phyloP scores from a whole-genome alignment of 495 filamentous ascomycete genomes.

The Aspergillus carlsbadensis region DNA sequence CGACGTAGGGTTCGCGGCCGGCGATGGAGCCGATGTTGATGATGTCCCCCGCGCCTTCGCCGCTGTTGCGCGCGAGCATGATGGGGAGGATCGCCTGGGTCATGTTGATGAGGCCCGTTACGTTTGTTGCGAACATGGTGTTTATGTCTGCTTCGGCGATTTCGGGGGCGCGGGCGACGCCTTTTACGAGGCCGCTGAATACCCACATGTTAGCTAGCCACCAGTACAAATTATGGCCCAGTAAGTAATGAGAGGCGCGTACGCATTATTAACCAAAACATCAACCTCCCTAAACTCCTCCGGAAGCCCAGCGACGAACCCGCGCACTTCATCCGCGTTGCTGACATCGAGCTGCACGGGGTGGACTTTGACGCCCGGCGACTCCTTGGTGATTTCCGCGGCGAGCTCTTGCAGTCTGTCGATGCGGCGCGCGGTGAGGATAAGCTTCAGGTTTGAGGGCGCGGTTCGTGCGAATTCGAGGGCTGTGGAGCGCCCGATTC shows the following conservation, averaged over 20 bases:
- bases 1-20: slow-evolving; percentile 1
- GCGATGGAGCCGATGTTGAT: slow-evolving; percentile 5
- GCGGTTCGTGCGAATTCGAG: background rate
- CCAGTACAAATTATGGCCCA: too few species aligned
- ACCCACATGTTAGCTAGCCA: too few species aligned
- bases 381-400: background rate
- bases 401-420: background rate
- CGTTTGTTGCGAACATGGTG: slow-evolving; percentile 2
- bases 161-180: background rate
- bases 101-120: background rate
- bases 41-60: background rate
- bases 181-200: background rate
- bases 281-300: background rate
- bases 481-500: background rate
- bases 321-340: background rate
- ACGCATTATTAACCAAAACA: slow-evolving; percentile 3
- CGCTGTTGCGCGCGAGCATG: slow-evolving; percentile 1
- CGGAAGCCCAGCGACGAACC: background rate
- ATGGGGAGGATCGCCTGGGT: background rate
- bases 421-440: background rate
- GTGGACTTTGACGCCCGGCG: background rate
- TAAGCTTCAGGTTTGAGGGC: background rate
- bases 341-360: background rate
- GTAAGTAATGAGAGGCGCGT: background rate
- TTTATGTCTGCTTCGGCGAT: background rate